phyloP scores from a whole-genome alignment of 257 asterid species.

The Solanum paucissectum region DNA sequence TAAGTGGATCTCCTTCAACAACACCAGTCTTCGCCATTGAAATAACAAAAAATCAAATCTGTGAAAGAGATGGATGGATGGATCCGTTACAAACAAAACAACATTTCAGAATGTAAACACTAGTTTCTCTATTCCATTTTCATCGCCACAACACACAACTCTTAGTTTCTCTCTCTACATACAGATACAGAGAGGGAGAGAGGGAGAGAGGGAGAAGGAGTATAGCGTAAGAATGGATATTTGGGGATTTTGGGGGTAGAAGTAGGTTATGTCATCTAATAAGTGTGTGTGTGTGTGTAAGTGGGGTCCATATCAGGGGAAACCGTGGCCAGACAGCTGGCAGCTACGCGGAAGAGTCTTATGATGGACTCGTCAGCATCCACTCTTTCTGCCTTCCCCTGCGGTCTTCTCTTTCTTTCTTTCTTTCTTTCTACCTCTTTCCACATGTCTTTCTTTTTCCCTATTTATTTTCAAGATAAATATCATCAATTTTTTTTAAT shows the following conservation, averaged over 20 bases:
- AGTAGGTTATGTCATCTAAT: neutral
- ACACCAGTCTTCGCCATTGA: conserved; percentile 78
- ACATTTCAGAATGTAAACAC: neutral
- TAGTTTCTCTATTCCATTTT: neutral
- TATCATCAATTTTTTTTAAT: no score
- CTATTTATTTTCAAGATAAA: neutral
- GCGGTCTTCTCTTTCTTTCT: neutral
- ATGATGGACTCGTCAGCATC: neutral
- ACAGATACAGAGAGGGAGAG: neutral
- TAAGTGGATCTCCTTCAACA: conserved; percentile 38
- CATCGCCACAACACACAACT: neutral
- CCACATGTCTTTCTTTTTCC: neutral
- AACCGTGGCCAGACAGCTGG: conserved; percentile 71
- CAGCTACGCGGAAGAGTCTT: conserved; percentile 34
- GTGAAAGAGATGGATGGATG: neutral
- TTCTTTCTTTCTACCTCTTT: neutral
- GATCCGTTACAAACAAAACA: neutral
- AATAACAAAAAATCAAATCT: neutral
- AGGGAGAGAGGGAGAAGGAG: conserved; percentile 1
- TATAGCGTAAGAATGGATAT: conserved; percentile 23
- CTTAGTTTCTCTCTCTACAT: neutral
- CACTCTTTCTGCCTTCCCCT: neutral
- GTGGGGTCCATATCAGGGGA: conserved; percentile 26
- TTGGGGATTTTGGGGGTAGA: neutral
- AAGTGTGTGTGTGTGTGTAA: neutral